phyloP scores from a whole-genome alignment of 2,329 filamentous ascomycete species.

The Xylariaceae sp. region DNA sequence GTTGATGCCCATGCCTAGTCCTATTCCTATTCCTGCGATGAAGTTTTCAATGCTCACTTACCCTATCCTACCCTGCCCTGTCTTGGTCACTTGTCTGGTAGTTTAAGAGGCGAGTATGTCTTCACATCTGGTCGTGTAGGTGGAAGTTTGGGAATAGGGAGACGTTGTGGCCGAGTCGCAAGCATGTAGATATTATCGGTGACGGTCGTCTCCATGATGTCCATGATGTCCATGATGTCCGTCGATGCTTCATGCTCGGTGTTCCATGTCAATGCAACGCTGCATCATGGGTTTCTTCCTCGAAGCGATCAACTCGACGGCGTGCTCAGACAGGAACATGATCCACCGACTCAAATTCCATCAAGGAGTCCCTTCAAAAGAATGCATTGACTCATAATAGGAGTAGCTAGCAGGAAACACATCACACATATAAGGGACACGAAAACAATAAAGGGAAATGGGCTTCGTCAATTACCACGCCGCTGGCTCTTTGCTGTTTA shows the following conservation, averaged over 20 bases:
- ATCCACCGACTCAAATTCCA: neutral
- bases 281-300: neutral
- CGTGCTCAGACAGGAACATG: neutral
- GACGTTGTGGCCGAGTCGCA: neutral
- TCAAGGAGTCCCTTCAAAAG: neutral
- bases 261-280: neutral
- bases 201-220: neutral
- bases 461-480: slow-evolving; percentile 3
- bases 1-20: too few species aligned
- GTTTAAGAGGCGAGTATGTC: too few species aligned
- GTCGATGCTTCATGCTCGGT: too few species aligned
- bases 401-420: neutral
- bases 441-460: neutral
- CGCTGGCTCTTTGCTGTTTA: neutral
- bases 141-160: too few species aligned
- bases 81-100: too few species aligned
- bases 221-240: neutral
- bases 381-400: neutral
- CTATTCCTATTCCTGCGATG: too few species aligned
- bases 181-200: neutral
- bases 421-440: neutral
- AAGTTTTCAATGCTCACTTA: too few species aligned
- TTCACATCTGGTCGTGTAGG: too few species aligned
- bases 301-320: neutral
- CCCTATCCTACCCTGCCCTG: too few species aligned